Conservation (phyloP, 257 asterid genomes). For the Solanum sparsipilum region DNA sequence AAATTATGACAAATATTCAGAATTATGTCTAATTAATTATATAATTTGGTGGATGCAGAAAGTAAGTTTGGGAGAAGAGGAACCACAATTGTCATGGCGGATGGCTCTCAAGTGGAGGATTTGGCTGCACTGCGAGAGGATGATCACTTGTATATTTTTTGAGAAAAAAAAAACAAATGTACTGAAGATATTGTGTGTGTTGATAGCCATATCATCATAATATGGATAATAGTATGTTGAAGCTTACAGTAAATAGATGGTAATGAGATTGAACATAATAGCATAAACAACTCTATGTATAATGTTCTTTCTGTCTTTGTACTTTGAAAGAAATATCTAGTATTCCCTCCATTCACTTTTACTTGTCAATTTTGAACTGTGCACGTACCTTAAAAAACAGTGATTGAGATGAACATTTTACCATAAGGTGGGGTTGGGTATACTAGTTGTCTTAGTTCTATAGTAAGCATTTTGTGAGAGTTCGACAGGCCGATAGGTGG, state of each 20-base stretch:
- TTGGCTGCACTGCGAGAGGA: constrained; percentile 61
- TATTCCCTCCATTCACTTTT: too few relatives aligned
- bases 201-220: neutral
- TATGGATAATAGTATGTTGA: neutral
- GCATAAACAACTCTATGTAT: neutral
- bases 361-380: too few relatives aligned
- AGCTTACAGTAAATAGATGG: neutral
- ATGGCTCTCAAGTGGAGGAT: constrained; percentile 88
- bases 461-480: too few relatives aligned
- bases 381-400: too few relatives aligned
- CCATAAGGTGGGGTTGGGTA: too few relatives aligned
- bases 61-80: constrained; percentile 64
- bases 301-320: neutral
- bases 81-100: constrained; percentile 46
- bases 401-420: too few relatives aligned
- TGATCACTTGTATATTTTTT: constrained; percentile 68
- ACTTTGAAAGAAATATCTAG: too few relatives aligned
- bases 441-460: too few relatives aligned
- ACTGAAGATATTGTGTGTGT: neutral
- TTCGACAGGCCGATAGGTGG: too few relatives aligned
- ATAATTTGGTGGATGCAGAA: constrained; percentile 39
- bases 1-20: neutral
- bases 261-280: neutral
- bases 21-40: neutral
- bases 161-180: neutral